Base-by-base conservation (phyloP, 306 rosid genomes). In the Oemleria cerasiformis region DNA sequence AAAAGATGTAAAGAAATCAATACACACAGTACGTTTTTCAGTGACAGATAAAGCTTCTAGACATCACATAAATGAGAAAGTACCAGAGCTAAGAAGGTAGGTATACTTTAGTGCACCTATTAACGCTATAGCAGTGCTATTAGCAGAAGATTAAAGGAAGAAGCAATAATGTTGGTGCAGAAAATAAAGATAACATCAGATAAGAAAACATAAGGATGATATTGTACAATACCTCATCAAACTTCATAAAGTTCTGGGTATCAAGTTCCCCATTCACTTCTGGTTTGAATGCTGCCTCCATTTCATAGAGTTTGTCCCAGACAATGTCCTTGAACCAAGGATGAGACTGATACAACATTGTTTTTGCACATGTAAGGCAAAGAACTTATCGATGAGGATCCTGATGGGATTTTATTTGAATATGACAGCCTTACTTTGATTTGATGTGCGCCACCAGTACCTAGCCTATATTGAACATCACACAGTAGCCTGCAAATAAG, bases 221-320 rank as follows among this genome's bases (percentile, higher is more conserved):
- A 66, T 71, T 54, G 58, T 70, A 75, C 17, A 21, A 70, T 85
- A 94, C 98, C 86, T 94, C 98, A 76, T 94, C 97, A 87, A 94
- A 94, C 84, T 91, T 94, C 97, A 94, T 94, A 78, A 94, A 94
- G 88, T 94, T 94, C 80, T 91, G 98, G 83, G 98, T 94, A 81
- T 94, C 98, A 77, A 94, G 90, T 84, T 94, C 98, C 69, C 92
- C 96, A 16, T 89, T 94, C 69, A 94, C 95, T 86, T 89, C 91
- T 80, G 98, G 98, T 65, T 87, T 91, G 79, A 91, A 89, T 71
- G 98, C 98, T 82, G 97, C 98, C 30, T 87, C 98, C 97, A 75
- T 87, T 83, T 94, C 97, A 77, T 94, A 94, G 70, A 94, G 86
- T 74, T 83, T 94, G 78, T 91, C 97, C 98, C 98, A 94, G 79